A percentile compares a stretch with the other conserved stretches of the same genome.
phyloP scores from a whole-genome alignment of 2,329 filamentous ascomycete species.

The Domatiomyces catenatus region DNA sequence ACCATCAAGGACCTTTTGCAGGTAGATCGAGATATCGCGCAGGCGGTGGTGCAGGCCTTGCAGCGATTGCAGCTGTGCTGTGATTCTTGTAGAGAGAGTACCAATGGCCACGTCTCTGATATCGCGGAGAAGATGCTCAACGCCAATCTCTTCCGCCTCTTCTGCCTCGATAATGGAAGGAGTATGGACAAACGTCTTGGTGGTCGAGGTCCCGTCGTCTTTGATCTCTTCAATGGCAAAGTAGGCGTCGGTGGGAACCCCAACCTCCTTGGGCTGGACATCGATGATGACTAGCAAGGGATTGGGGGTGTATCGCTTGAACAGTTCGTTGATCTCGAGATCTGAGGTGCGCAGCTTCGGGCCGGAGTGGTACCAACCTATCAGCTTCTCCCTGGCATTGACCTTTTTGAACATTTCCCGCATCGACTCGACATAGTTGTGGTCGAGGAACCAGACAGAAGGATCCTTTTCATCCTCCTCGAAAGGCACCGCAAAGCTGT shows the following conservation, averaged over 20 bases:
- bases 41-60: conserved; percentile 90
- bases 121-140: conserved; percentile 92
- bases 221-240: conserved; percentile 99
- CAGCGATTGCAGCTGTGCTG: conserved; percentile 90
- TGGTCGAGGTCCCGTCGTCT: conserved; percentile 93
- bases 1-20: conserved; percentile 87
- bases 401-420: conserved; percentile 99
- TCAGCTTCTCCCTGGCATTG: conserved; percentile 95
- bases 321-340: conserved; percentile 97
- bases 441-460: conserved; percentile 96
- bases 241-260: conserved; percentile 95
- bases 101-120: conserved; percentile 96
- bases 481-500: conserved; percentile 95
- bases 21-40: conserved; percentile 86
- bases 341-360: conserved; percentile 94
- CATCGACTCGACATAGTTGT: conserved; percentile 99
- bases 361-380: conserved; percentile 98
- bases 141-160: conserved; percentile 96
- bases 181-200: conserved; percentile 95
- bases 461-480: conserved; percentile 98
- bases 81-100: conserved; percentile 89
- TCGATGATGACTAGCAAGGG: conserved; percentile 95
- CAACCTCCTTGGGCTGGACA: conserved; percentile 93
- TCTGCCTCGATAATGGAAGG: conserved; percentile 97
- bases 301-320: conserved; percentile 97